Evolutionary conservation across 139 green algal species (phyloP).

Genomic region (Pycnococcus provasolii): DNA sequence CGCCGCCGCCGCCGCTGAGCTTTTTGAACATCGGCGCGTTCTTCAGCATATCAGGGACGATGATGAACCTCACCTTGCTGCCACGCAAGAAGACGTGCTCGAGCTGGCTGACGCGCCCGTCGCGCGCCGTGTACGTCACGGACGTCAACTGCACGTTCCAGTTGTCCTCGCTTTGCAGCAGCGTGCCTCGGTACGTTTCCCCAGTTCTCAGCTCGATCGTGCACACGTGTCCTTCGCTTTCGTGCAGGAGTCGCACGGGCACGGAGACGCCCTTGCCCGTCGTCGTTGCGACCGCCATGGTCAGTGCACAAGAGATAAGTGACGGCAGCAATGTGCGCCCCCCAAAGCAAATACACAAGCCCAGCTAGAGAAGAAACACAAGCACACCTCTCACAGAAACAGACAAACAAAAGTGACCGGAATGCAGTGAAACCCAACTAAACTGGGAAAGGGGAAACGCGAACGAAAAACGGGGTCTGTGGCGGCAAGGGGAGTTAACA

Average conservation of each 20-base stretch:
- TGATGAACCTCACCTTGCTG: slow-evolving; percentile 73
- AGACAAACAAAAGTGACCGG: too few species aligned
- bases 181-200: slow-evolving; percentile 85
- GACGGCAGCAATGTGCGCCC: too few species aligned
- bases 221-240: slow-evolving; percentile 87
- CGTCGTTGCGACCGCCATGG: slow-evolving; percentile 20
- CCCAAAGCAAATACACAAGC: too few species aligned
- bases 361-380: too few species aligned
- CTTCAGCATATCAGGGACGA: slow-evolving; percentile 99
- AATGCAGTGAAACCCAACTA: too few species aligned
- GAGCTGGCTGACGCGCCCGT: slow-evolving; percentile 49
- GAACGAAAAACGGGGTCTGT: too few species aligned
- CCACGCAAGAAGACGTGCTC: slow-evolving; percentile 83
- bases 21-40: slow-evolving; percentile 98
- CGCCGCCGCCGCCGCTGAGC: too few species aligned
- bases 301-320: too few species aligned
- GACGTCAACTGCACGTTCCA: slow-evolving; percentile 96
- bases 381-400: too few species aligned
- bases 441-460: too few species aligned
- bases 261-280: slow-evolving; percentile 59
- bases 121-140: slow-evolving; percentile 64
- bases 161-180: slow-evolving; percentile 93
- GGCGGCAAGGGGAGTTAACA: too few species aligned
- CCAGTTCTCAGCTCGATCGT: slow-evolving; percentile 94
- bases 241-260: slow-evolving; percentile 93